phyloP scores from a whole-genome alignment of 202 grass and related monocot genomes.

The Schoenoplectus tabernaemontani region DNA sequence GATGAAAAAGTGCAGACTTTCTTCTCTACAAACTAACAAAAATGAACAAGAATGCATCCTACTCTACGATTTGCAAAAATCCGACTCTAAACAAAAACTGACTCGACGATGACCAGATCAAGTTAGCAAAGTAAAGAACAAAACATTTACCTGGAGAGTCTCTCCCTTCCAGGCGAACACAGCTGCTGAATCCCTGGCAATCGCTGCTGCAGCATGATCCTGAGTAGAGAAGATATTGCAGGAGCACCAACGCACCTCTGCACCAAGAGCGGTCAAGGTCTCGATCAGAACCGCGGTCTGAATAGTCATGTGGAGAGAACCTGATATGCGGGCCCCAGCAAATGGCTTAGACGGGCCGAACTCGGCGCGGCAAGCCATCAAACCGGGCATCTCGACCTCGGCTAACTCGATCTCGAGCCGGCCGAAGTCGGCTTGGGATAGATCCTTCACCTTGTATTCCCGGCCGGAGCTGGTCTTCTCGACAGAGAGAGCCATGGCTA shows the following conservation, averaged over 20 bases:
- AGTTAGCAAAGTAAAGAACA: neutral
- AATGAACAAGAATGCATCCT: neutral
- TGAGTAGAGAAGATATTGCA: constrained; percentile 98
- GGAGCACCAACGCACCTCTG: constrained; percentile 77
- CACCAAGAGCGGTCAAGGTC: constrained; percentile 74
- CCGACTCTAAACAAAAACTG: neutral
- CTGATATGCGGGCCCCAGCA: constrained; percentile 67
- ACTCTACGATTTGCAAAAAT: neutral
- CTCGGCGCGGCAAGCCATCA: constrained; percentile 83
- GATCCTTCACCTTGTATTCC: constrained; percentile 97
- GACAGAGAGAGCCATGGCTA: constrained; percentile 63
- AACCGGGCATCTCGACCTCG: constrained; percentile 94
- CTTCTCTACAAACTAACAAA: neutral
- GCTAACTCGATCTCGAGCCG: constrained; percentile 88
- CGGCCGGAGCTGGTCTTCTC: constrained; percentile 82
- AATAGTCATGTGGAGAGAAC: constrained; percentile 98
- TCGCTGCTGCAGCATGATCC: constrained; percentile 91
- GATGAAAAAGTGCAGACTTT: neutral
- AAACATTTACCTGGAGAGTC: constrained; percentile 42
- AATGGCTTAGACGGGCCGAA: constrained; percentile 82
- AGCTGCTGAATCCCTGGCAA: constrained; percentile 76
- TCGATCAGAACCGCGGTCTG: constrained; percentile 97
- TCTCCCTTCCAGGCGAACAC: constrained; percentile 98
- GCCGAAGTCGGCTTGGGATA: constrained; percentile 91
- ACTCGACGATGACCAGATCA: neutral